Percentiles rank a stretch among this genome's conserved stretches.
phyloP scores from a whole-genome alignment of 2,329 filamentous ascomycete species.

The Aspergillus pseudonomiae region DNA sequence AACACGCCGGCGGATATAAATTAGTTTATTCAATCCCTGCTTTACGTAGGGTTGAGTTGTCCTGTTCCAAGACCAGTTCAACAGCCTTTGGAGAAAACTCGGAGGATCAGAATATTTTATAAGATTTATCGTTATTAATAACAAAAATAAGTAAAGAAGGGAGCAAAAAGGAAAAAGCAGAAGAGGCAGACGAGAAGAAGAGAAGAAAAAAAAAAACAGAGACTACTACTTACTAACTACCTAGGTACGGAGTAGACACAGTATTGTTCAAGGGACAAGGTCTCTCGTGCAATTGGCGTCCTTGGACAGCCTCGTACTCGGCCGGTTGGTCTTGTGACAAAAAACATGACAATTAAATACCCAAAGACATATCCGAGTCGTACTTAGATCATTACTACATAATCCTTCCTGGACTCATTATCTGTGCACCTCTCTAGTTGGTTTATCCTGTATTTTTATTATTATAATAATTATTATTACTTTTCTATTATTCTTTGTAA shows the following conservation, averaged over 20 bases:
- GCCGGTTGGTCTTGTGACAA: not conserved
- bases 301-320: not conserved
- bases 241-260: too few species aligned
- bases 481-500: not conserved
- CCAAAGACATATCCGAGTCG: not conserved
- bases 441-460: not conserved
- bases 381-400: not conserved
- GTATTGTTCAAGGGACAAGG: not conserved
- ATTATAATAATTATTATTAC: not conserved
- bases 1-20: not conserved
- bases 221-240: too few species aligned
- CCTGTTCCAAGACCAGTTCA: not conserved
- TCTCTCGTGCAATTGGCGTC: not conserved
- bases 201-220: not conserved
- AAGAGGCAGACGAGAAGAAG: not conserved
- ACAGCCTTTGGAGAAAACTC: not conserved
- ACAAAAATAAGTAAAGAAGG: not conserved
- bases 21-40: not conserved
- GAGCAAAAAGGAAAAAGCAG: not conserved
- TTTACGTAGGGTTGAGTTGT: conserved; percentile 1
- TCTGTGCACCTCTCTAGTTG: not conserved
- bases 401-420: not conserved
- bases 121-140: not conserved
- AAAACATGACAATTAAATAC: not conserved
- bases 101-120: not conserved